These are phyloP conservation scores for Ogataea paradorogensis DNA, from an alignment of 805 yeast genomes.

Conservation along the genomic window DNA sequence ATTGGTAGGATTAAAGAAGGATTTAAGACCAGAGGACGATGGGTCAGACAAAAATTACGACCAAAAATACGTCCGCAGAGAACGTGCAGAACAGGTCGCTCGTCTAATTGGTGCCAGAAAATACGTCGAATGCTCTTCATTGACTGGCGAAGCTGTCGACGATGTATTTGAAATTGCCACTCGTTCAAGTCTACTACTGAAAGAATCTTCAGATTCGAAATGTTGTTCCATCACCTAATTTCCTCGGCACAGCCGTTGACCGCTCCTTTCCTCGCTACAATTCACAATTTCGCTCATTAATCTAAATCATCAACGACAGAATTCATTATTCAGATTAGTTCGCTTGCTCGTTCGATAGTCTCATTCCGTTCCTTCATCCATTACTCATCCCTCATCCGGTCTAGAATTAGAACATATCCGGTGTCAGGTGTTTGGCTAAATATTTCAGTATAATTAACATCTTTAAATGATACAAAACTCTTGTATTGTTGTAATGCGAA, in stretches of 20 bases:
- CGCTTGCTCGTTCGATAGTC: not conserved
- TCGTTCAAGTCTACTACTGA: slow-evolving; percentile 67
- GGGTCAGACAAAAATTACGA: slow-evolving; percentile 34
- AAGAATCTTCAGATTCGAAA: slow-evolving; percentile 41
- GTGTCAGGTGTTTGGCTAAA: slow-evolving; percentile 7
- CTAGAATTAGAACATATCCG: not conserved
- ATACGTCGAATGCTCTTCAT: slow-evolving; percentile 84
- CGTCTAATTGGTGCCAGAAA: slow-evolving; percentile 75
- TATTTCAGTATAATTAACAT: slow-evolving; percentile 6
- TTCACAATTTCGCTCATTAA: slow-evolving; percentile 4
- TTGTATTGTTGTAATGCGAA: not conserved
- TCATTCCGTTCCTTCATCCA: slow-evolving; percentile 3
- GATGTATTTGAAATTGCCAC: slow-evolving; percentile 92
- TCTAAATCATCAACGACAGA: not conserved
- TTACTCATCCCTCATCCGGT: not conserved
- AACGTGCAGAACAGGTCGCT: slow-evolving; percentile 70
- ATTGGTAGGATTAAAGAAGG: slow-evolving; percentile 82
- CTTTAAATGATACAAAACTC: not conserved
- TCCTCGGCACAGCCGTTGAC: not conserved
- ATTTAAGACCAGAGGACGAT: slow-evolving; percentile 50
- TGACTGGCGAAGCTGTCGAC: slow-evolving; percentile 94
- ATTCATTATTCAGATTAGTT: too few relatives aligned
- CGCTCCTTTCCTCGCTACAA: not conserved
- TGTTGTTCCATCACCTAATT: slow-evolving; percentile 40
- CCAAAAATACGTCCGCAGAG: slow-evolving; percentile 47